Evolutionary conservation across 257 asterid species (phyloP), one percentile per base, ranked within the genome.

Genomic region (Solanum lignicaule): DNA sequence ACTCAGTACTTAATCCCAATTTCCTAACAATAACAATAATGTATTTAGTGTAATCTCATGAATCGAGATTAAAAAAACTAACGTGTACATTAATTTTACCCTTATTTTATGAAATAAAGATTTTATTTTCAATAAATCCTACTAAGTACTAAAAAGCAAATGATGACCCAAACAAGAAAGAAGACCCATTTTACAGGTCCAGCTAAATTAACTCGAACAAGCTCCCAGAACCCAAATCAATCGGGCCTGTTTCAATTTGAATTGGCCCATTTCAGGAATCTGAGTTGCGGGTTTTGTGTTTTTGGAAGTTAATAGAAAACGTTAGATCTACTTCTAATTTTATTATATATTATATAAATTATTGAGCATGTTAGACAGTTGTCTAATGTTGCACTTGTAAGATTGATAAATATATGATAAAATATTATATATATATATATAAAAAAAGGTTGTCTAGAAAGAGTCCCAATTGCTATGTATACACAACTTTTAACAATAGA

Each of bases 401-500:
- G 39, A 15, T 16, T 15, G 39, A 31, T 12, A 31, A 31, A 71
- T 71, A 71, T 71, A 31, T 3, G 6, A 71, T 9, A 27, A 68
- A 68, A 10, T 12, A 25, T 25, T 66, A 11, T 0, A 25, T 9
- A 0, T 0, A 3, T 5, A 10, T 68, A 29, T 29, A 0, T 5
- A n/a, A n/a, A n/a, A n/a, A n/a, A 9, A 29, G 6, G 3, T 6
- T 69, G 9, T 69, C 2, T 14, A 66, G 1, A 15, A 71, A 32
- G 14, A 71, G 10, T 16, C 6, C 5, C 25, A 71, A 32, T 16
- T 71, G 25, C 7, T 16, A 18, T 16, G 3, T 6, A 29, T 13
- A 69, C 11, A 13, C 38, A 69, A 29, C 23, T 14, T 69, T 29
- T 12, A 5, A 27, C 16, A 6, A 69, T 18, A 7, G 15, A 9